Base-by-base conservation (phyloP, 129 eudicot genomes). In the carrot (Daucus carota) region DNA sequence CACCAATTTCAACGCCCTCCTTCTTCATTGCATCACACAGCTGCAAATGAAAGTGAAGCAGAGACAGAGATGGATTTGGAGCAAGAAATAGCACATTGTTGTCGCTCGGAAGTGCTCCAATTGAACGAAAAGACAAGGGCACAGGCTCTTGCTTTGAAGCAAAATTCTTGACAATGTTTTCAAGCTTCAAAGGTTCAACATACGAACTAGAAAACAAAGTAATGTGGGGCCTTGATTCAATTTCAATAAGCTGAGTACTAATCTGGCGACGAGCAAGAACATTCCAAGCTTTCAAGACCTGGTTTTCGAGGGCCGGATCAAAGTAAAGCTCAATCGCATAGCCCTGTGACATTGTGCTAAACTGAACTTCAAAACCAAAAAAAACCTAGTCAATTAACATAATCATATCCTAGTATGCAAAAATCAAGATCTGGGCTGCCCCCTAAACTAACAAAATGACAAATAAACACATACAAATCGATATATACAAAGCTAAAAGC, bases 261-360 rank as follows among this genome's bases (percentile, higher is more conserved):
- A 95, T 89, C 81, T 95, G 97, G 41, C 97, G 84, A 6, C 99
- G 91, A 76, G 99, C 99, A 66, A 95, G 78, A 17, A 91, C 93
- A 72, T 95, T 95, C 99, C 99, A 95, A 54, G 99, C 96, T 73
- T 95, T 95, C 74, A 95, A 72, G 57, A 95, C 96, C 73, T 95
- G 99, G 78, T 95, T 95, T 77, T 95, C 99, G 0, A 95, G 89
- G 4, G 99, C 99, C 32, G 99, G 97, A 83, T 95, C 99, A 59
- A 95, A 95, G 85, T 95, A 95, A 24, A 95, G 93, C 89, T 95
- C 99, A 80, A 95, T 80, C 70, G 97, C 93, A 73, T 95, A 95
- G 70, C 96, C 96, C 72, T 95, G 94, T 31, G 99, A 91, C 99
- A 95, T 95, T 82, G 80, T 52, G 70, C 74, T 52, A 36, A 73